Base-by-base conservation (phyloP, 2,329 filamentous ascomycete genomes). In the Pseudopyrenochaeta lycopersici region DNA sequence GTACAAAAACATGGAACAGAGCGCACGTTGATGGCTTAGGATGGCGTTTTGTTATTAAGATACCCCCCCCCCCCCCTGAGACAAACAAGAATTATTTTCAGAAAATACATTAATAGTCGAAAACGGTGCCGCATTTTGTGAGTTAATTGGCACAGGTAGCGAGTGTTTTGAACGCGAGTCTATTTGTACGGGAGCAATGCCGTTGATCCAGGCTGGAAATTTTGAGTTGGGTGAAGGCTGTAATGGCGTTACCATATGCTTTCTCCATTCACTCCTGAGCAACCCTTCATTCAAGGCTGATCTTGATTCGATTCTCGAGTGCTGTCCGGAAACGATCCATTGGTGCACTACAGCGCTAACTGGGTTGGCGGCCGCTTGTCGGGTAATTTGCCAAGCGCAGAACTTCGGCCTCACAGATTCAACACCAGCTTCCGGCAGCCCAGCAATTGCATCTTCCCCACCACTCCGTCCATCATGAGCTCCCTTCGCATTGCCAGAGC, bases 401-500 rank as follows among this genome's bases (percentile, higher is more conserved):
- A 70, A 64, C 64, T 71, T 66, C 56, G 63, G 62, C 53, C 46
- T 64, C 64, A 53, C 58, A 63, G 57, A 62, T 65, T 63, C 62
- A 62, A 62, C 46, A 60, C 63, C 23, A 68, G 63, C 63, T 66
- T 60, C 56, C 62, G 63, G 66, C 59, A 63, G 61, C 57, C 67
- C 65, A 71, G 71, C 71, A 61, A 75, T 75, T 75, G 72, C 69
- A 74, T 74, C 70, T 59, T 60, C 68, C 57, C 66, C 67, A 72
- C 65, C 58, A 65, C 64, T 60, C 58, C 52, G 66, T 70, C 59
- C 74, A 75, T 74, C 82, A 98, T 98, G 94, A 97, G 92, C 88
- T 90, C 92, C 80, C 83, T 97, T 82, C 92, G 93, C 81, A 85
- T 97, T 81, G 91, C 92, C 84, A 90, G 94, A 81, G 87, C 88